Evolutionary conservation across 2,329 filamentous ascomycete genomes (phyloP).

Genomic region (Penicillium sp.): DNA sequence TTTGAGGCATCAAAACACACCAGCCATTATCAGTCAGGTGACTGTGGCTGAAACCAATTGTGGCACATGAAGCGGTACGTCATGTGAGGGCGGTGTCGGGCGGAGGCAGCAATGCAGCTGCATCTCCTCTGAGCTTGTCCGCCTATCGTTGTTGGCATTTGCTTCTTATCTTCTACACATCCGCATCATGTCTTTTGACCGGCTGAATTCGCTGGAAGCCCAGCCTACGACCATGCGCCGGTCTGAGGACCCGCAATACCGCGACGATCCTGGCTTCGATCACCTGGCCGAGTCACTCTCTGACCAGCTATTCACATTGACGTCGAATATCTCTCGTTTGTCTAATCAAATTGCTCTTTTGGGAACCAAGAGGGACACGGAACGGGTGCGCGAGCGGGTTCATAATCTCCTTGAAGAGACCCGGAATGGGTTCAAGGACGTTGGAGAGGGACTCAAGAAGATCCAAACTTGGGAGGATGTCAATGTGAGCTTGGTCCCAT

Average conservation of each 20-base stretch:
- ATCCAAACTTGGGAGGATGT: constrained; percentile 81
- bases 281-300: constrained; percentile 74
- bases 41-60: constrained; percentile 7
- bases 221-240: constrained; percentile 63
- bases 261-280: constrained; percentile 89
- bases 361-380: constrained; percentile 85
- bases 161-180: constrained; percentile 1
- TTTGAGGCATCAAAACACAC: constrained; percentile 35
- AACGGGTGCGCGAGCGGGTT: constrained; percentile 82
- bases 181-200: constrained; percentile 77
- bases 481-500: constrained; percentile 51
- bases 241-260: constrained; percentile 67
- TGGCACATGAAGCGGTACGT: constrained; percentile 15
- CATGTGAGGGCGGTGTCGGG: constrained; percentile 26
- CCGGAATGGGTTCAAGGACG: constrained; percentile 77
- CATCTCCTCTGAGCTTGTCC: constrained; percentile 8
- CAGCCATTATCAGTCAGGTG: constrained; percentile 27
- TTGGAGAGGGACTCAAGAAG: constrained; percentile 90
- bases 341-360: constrained; percentile 77
- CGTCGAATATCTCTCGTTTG: constrained; percentile 78
- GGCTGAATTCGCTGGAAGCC: constrained; percentile 75
- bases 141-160: constrained; percentile 5
- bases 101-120: constrained; percentile 21
- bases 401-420: constrained; percentile 83
- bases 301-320: constrained; percentile 81